phyloP scores from a whole-genome alignment of 257 asterid genomes.

The Misopates orontium region DNA sequence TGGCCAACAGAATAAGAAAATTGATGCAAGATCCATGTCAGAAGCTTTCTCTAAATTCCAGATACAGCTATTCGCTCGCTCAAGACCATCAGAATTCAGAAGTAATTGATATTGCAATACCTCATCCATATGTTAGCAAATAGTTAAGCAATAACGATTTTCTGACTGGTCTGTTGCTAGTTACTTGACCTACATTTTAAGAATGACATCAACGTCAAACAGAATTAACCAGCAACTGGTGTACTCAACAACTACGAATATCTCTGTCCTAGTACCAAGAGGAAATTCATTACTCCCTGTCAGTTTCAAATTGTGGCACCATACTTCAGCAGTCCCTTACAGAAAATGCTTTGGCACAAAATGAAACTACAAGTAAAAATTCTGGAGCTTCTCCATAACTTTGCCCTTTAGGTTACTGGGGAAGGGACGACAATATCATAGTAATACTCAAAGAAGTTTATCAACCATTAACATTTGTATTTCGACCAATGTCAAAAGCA shows the following conservation, averaged over 20 bases:
- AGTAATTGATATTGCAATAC: not conserved
- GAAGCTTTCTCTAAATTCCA: not conserved
- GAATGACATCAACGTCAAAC: not conserved
- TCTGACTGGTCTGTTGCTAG: not conserved
- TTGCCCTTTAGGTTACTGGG: not conserved
- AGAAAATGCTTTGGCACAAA: not conserved
- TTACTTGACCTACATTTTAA: not conserved
- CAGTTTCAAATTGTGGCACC: not conserved
- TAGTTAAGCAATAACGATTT: not conserved
- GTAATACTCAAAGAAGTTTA: no score
- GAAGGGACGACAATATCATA: no score
- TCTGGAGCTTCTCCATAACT: not conserved
- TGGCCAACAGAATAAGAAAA: not conserved
- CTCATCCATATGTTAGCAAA: not conserved
- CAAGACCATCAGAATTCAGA: constrained; percentile 3
- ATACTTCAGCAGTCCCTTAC: not conserved
- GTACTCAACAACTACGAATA: not conserved
- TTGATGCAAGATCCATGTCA: not conserved
- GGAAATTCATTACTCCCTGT: not conserved
- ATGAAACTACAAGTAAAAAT: not conserved
- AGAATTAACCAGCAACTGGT: not conserved
- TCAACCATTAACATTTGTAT: no score
- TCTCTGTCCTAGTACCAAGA: not conserved
- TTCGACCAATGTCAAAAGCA: not conserved
- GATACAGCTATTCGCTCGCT: not conserved